Evolutionary conservation across 139 green algal species (phyloP).

Genomic region (Limnomonas spitsbergensis): DNA sequence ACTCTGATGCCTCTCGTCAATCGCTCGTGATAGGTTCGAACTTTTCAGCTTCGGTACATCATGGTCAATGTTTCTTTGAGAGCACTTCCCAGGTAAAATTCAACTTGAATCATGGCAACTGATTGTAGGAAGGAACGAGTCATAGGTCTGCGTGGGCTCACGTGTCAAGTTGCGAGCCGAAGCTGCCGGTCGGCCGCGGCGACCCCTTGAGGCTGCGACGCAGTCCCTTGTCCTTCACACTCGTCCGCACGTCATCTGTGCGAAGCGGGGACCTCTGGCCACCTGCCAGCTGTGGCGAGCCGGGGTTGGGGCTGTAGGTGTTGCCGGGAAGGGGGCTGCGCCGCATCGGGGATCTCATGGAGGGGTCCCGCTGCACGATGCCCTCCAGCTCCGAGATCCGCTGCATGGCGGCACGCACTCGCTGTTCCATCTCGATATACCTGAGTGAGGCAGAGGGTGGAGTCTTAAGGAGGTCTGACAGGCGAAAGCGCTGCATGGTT

Average conservation of each 20-base stretch:
- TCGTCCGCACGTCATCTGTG: constrained; percentile 30
- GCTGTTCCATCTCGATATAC: constrained; percentile 52
- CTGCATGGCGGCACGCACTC: constrained; percentile 49
- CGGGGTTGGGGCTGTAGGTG: background rate
- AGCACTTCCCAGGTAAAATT: too few relatives aligned
- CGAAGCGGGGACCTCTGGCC: background rate
- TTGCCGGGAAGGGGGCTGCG: background rate
- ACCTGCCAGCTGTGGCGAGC: background rate
- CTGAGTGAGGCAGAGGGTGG: constrained; percentile 5
- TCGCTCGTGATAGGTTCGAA: too few relatives aligned
- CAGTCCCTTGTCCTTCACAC: constrained; percentile 30
- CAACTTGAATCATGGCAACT: too few relatives aligned
- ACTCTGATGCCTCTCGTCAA: too few relatives aligned
- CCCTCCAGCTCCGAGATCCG: constrained; percentile 55
- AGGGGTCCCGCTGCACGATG: constrained; percentile 22
- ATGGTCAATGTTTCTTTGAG: too few relatives aligned
- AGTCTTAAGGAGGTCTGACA: too few relatives aligned
- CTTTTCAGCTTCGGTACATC: too few relatives aligned
- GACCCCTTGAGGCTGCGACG: background rate
- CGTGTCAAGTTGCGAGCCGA: too few relatives aligned
- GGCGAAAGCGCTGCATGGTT: too few relatives aligned
- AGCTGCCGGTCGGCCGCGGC: background rate
- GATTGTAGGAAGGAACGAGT: too few relatives aligned
- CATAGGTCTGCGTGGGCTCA: too few relatives aligned
- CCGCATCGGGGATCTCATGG: constrained; percentile 8